Percentiles rank a stretch among this genome's conserved stretches.
Evolutionary conservation across 169 alveolate genomes (phyloP).

Genomic region (Eimeria brunetti): DNA sequence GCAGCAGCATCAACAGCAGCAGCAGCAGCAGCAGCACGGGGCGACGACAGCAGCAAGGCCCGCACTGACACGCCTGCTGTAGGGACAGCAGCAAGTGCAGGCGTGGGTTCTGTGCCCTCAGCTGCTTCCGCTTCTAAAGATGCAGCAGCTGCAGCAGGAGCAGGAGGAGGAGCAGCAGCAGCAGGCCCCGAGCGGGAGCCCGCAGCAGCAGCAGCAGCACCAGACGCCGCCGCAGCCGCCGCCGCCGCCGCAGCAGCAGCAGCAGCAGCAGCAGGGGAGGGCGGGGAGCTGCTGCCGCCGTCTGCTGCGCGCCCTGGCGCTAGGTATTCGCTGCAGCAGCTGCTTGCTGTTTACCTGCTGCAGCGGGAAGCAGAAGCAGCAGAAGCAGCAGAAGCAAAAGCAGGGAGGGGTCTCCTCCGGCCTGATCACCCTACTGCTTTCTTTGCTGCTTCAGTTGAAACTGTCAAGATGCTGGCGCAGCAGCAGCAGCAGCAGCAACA

Average conservation of each 20-base stretch:
- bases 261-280: slow-evolving; percentile 37
- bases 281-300: not conserved
- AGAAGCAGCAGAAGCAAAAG: slow-evolving; percentile 24
- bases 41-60: slow-evolving; percentile 22
- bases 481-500: slow-evolving; percentile 56
- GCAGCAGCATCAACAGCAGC: slow-evolving; percentile 37
- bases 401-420: slow-evolving; percentile 40
- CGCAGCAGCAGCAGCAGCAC: not conserved
- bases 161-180: slow-evolving; percentile 13
- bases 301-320: not conserved
- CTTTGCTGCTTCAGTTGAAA: slow-evolving; percentile 47
- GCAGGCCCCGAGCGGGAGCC: not conserved
- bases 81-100: not conserved
- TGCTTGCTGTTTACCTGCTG: slow-evolving; percentile 39
- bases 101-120: not conserved
- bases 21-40: slow-evolving; percentile 57
- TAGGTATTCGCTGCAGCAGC: slow-evolving; percentile 35
- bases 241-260: not conserved
- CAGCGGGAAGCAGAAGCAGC: slow-evolving; percentile 55
- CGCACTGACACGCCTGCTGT: slow-evolving; percentile 5
- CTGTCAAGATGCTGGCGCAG: slow-evolving; percentile 9
- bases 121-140: slow-evolving; percentile 3
- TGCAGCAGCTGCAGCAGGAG: not conserved
- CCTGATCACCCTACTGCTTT: slow-evolving; percentile 48
- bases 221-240: not conserved